A percentile compares a stretch with the other conserved stretches of the same genome.
Conservation (phyloP, 148 eudicot species). For the Linanthus parryae region DNA sequence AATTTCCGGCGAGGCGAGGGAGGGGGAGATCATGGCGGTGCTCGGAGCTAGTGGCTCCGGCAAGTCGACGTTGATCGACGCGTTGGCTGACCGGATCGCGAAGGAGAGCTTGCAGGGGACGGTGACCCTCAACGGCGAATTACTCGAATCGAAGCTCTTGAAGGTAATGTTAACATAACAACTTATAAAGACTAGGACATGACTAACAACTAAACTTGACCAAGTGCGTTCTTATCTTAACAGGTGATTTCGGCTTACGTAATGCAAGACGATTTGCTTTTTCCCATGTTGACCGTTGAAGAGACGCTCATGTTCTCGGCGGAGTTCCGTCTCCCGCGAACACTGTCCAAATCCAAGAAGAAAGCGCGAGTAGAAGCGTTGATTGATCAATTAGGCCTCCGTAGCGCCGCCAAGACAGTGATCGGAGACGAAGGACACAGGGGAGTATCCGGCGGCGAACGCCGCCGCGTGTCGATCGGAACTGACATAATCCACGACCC, state of each 20-base stretch:
- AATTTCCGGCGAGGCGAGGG: conserved; percentile 64
- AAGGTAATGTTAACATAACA: too few species aligned
- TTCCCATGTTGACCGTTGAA: conserved; percentile 83
- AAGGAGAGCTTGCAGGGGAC: conserved; percentile 59
- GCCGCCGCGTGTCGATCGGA: conserved; percentile 81
- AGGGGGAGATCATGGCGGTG: conserved; percentile 80
- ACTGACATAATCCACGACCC: conserved; percentile 83
- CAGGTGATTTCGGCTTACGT: conserved; percentile 86
- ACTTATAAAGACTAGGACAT: too few species aligned
- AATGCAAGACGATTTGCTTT: conserved; percentile 84
- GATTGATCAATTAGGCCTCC: conserved; percentile 67
- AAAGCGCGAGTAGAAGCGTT: conserved; percentile 61
- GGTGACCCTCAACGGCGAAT: conserved; percentile 56
- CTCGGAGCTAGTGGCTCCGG: conserved; percentile 93
- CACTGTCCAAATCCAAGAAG: conserved; percentile 54
- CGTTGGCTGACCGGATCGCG: conserved; percentile 54
- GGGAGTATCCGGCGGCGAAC: conserved; percentile 87
- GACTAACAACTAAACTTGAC: too few species aligned
- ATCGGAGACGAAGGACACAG: conserved; percentile 90
- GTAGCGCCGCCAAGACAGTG: conserved; percentile 62
- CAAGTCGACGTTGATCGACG: conserved; percentile 79
- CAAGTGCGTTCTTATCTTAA: too few species aligned
- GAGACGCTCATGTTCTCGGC: conserved; percentile 86
- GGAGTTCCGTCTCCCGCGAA: conserved; percentile 65
- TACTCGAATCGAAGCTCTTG: conserved; percentile 53